Percentiles rank a stretch among this genome's conserved stretches.
Evolutionary conservation across 2,329 filamentous ascomycete genomes (phyloP).

Genomic region (Fusarium praegraminearum): DNA sequence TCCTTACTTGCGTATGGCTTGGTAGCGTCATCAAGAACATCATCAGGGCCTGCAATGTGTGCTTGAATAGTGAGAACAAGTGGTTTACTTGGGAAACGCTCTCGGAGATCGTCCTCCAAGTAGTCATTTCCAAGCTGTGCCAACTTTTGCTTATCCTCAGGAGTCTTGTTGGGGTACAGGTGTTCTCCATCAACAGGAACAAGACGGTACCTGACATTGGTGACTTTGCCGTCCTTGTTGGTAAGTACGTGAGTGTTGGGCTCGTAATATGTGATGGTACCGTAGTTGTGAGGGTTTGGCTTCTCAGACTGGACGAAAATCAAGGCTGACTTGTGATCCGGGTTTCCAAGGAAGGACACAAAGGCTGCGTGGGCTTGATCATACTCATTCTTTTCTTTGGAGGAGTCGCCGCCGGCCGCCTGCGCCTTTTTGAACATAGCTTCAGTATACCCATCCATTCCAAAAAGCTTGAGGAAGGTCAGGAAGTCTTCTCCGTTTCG

Average conservation of each 20-base stretch:
- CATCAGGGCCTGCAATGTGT: slow-evolving; percentile 18
- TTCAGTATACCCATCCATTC: not conserved
- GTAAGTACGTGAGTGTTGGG: slow-evolving; percentile 28
- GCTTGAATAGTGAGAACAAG: slow-evolving; percentile 27
- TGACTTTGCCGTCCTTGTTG: slow-evolving; percentile 14
- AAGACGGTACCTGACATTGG: slow-evolving; percentile 27
- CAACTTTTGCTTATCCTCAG: not conserved
- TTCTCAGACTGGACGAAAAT: slow-evolving; percentile 20
- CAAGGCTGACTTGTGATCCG: not conserved
- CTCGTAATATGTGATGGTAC: slow-evolving; percentile 31
- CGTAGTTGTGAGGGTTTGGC: slow-evolving; percentile 29
- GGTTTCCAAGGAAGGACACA: not conserved
- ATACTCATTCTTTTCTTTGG: slow-evolving; percentile 6
- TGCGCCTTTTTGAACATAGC: not conserved
- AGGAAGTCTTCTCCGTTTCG: slow-evolving; percentile 16
- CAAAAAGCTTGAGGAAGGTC: slow-evolving; percentile 25
- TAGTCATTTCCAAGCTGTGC: slow-evolving; percentile 12
- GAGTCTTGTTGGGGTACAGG: slow-evolving; percentile 10
- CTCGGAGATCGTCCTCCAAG: slow-evolving; percentile 15
- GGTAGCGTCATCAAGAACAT: slow-evolving; percentile 15
- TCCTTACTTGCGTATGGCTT: slow-evolving; percentile 11
- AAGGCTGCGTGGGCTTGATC: not conserved
- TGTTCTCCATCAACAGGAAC: slow-evolving; percentile 14
- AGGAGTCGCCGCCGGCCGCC: slow-evolving; percentile 3
- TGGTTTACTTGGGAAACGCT: slow-evolving; percentile 26